Evolutionary conservation across 768 basidiomycete species (phyloP).

Genomic region (Boletus reticulatus): DNA sequence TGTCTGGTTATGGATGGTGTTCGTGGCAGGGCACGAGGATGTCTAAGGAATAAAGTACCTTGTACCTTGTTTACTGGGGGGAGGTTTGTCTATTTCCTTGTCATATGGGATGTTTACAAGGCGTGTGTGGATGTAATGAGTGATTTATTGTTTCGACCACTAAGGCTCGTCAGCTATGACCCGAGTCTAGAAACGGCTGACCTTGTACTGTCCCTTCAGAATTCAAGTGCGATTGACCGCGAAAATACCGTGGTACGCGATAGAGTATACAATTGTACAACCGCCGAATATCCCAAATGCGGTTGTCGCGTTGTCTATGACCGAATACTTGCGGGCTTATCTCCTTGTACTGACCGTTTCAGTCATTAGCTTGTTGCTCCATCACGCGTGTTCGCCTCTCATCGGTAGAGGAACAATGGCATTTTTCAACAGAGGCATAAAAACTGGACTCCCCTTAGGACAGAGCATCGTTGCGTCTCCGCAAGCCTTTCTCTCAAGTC

Average conservation of each 20-base stretch:
- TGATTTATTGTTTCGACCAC: no score
- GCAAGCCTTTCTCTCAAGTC: constrained; percentile 1
- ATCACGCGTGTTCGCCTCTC: not conserved
- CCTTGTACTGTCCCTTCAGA: no score
- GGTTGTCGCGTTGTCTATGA: constrained; percentile 1
- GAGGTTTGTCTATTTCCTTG: no score
- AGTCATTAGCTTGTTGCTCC: constrained; percentile 15
- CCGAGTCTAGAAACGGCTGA: no score
- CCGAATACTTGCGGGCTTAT: not conserved
- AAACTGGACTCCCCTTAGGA: not conserved
- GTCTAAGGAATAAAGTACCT: not conserved
- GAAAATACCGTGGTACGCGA: no score
- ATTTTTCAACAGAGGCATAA: constrained; percentile 17
- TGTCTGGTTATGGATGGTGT: no score
- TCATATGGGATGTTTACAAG: no score
- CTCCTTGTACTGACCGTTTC: constrained; percentile 5
- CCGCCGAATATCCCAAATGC: not conserved
- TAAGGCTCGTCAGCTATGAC: no score
- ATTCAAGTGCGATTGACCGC: no score
- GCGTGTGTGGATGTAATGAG: no score
- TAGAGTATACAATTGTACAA: no score
- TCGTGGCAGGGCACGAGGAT: not conserved
- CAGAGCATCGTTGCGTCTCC: not conserved
- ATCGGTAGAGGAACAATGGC: constrained; percentile 17
- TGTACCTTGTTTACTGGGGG: no score